Base-by-base conservation (phyloP, 2,329 filamentous ascomycete genomes). In the Penicillium digitatum region DNA sequence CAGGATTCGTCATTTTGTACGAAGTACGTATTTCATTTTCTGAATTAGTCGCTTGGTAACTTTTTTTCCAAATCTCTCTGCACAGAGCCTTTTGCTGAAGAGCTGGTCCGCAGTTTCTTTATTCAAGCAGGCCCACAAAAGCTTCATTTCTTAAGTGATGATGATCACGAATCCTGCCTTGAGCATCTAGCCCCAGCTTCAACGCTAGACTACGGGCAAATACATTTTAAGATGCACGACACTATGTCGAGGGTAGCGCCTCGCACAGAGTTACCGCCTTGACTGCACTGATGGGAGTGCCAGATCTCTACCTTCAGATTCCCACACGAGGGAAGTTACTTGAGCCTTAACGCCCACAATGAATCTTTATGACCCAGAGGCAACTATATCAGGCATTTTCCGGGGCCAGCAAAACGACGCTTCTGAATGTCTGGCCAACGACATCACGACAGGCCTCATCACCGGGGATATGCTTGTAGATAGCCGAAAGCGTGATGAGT, bases 391-490 rank as follows among this genome's bases (percentile, higher is more conserved):
- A 75, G 75, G 79, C 89, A 72, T 88, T 90, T 6, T 90, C 87
- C 16, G 90, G 91, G 52, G 91, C 91, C 9, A 90, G 91, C 32
- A 96, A 95, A 72, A 95, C 91, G 0, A 95, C 90, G 0, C 81
- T 96, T 9, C 78, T 96, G 6, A 88, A 95, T 70, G 88, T 88
- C 79, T 95, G 56, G 91, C 91, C 34, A 87, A 86, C 55, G 86
- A 91, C 67, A 87, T 87, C 11, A 90, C 88, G 0, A 90, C 91
- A 82, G 91, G 91, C 69, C 86, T 94, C 4, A 88, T 95, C 46
- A 85, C 83, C 5, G 91, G 91, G 27, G 85, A 91, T 61, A 93
- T 95, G 86, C 74, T 89, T 3, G 85, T 90, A 1, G 86, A 90
- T 60, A 87, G 87, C 1, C 32, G 16, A 8, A 78, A 77, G 32